phyloP scores from a whole-genome alignment of 2,329 filamentous ascomycete genomes.

The Hypocreales sp. region DNA sequence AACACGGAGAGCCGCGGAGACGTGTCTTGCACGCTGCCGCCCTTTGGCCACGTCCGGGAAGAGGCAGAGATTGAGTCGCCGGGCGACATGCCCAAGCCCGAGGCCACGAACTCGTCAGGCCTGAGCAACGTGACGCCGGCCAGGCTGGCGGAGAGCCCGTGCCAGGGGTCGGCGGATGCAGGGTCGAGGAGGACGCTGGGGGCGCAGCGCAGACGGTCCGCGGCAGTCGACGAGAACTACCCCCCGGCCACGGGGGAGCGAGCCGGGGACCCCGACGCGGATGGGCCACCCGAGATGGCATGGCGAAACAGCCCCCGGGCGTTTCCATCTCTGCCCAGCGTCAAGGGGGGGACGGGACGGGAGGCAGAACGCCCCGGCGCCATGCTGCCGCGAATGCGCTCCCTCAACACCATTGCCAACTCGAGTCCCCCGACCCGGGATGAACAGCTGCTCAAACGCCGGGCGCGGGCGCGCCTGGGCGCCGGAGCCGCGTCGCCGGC shows the following conservation, averaged over 20 bases:
- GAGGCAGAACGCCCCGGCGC: neutral
- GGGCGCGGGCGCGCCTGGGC: constrained; percentile 6
- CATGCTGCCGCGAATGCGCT: constrained; percentile 9
- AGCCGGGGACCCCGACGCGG: neutral
- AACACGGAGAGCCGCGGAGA: constrained; percentile 3
- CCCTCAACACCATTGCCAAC: constrained; percentile 10
- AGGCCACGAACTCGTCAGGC: neutral
- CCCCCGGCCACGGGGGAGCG: constrained; percentile 1
- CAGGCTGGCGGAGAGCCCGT: neutral
- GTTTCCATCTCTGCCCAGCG: constrained; percentile 11
- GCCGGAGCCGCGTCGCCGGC: constrained; percentile 8
- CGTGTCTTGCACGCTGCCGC: constrained; percentile 2
- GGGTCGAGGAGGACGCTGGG: neutral
- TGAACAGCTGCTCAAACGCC: constrained; percentile 7
- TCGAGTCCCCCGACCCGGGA: constrained; percentile 5
- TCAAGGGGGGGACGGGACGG: neutral
- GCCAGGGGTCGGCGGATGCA: neutral
- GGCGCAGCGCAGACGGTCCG: neutral
- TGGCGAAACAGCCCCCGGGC: constrained; percentile 7
- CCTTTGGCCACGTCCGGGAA: constrained; percentile 29
- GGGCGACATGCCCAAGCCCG: constrained; percentile 1
- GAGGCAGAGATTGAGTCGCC: constrained; percentile 29
- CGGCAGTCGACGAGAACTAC: constrained; percentile 4
- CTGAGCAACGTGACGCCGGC: neutral
- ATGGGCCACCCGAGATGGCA: constrained; percentile 3